These are phyloP conservation scores for Aspergillus sp. DNA, from an alignment of 2,329 filamentous ascomycete genomes.

Conservation along the genomic window DNA sequence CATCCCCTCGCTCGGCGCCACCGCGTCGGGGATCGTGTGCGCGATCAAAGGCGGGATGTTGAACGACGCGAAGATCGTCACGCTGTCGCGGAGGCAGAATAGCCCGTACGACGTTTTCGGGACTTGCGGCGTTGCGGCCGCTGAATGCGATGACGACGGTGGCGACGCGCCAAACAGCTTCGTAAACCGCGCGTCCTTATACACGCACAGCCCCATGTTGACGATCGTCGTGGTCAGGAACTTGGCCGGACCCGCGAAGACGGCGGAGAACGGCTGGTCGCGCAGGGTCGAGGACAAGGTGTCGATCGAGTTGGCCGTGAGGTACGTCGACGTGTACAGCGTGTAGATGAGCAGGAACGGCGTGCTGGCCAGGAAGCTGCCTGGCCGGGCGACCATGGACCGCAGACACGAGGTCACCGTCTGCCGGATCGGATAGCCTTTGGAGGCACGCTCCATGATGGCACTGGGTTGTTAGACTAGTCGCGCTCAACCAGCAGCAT, in stretches of 20 bases:
- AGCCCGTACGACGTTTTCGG: slow-evolving; percentile 63
- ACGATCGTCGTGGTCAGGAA: slow-evolving; percentile 71
- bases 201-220: slow-evolving; percentile 77
- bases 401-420: slow-evolving; percentile 33
- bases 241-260: slow-evolving; percentile 67
- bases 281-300: slow-evolving; percentile 60
- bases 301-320: slow-evolving; percentile 80
- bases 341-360: slow-evolving; percentile 43
- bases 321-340: slow-evolving; percentile 80
- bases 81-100: slow-evolving; percentile 72
- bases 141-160: slow-evolving; percentile 23
- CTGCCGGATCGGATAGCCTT: slow-evolving; percentile 32
- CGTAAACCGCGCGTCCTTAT: slow-evolving; percentile 83
- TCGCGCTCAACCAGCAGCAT: too few species aligned
- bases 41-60: slow-evolving; percentile 76
- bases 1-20: slow-evolving; percentile 37
- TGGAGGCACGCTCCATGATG: slow-evolving; percentile 43
- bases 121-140: slow-evolving; percentile 34
- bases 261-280: slow-evolving; percentile 46
- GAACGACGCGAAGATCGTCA: slow-evolving; percentile 88
- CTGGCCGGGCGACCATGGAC: slow-evolving; percentile 32
- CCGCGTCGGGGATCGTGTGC: slow-evolving; percentile 51
- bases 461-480: slow-evolving; percentile 23
- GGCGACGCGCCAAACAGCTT: slow-evolving; percentile 63
- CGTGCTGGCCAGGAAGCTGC: slow-evolving; percentile 37